Conservation (phyloP, 768 basidiomycete genomes). For the Boletellus ananiceps region DNA sequence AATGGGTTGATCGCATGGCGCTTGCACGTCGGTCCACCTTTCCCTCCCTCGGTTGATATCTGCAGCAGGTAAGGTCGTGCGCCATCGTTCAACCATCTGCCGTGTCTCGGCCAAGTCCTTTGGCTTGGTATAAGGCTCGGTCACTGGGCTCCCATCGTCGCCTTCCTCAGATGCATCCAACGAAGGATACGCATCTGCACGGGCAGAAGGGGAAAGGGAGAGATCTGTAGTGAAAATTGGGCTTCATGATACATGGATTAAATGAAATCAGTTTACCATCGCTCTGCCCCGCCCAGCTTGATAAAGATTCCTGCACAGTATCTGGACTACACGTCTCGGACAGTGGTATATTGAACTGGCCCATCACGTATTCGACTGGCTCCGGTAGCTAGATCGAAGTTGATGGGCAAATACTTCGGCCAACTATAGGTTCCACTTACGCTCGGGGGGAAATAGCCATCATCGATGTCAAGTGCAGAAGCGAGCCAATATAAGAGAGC, state of each 20-base stretch:
- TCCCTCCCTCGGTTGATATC: conserved; percentile 10
- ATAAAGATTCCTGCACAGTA: conserved; percentile 24
- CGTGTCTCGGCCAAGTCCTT: conserved; percentile 22
- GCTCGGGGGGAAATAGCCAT: conserved; percentile 25
- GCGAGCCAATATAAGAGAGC: conserved; percentile 53
- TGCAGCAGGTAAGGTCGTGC: conserved; percentile 22
- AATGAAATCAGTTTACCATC: conserved; percentile 19
- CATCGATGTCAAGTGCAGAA: conserved; percentile 39
- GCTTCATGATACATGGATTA: not conserved
- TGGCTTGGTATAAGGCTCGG: conserved; percentile 19
- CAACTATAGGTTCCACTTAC: conserved; percentile 12
- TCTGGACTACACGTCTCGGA: conserved; percentile 16
- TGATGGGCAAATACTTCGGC: not conserved
- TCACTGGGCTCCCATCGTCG: conserved; percentile 4
- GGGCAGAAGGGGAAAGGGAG: conserved; percentile 23
- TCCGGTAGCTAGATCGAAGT: conserved; percentile 24
- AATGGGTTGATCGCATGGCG: not conserved
- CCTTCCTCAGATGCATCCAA: conserved; percentile 22
- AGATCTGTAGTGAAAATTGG: conserved; percentile 14
- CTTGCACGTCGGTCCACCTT: conserved; percentile 7
- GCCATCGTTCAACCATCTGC: conserved; percentile 31
- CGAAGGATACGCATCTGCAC: conserved; percentile 6
- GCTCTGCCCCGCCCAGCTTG: conserved; percentile 30
- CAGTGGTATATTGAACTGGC: conserved; percentile 23
- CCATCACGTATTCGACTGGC: conserved; percentile 30